These are phyloP conservation scores for Dictyostelium firmibasis DNA, from an alignment of 78 protist species.

Conservation along the genomic window DNA sequence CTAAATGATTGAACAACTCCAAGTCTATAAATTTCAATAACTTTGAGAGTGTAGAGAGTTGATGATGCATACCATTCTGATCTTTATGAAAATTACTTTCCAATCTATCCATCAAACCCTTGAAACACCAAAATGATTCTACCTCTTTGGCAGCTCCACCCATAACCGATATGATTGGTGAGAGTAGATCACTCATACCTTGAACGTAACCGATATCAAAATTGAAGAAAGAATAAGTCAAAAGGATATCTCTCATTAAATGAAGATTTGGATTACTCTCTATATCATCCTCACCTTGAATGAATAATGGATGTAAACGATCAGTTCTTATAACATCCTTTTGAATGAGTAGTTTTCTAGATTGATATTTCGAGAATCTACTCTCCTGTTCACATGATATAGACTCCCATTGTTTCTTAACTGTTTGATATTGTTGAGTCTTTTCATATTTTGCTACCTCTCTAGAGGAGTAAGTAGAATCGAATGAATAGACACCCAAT, in stretches of 20 bases:
- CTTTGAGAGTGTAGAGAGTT: conserved; percentile 65
- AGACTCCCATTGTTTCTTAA: conserved; percentile 68
- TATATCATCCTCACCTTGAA: conserved; percentile 5
- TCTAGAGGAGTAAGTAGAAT: conserved; percentile 58
- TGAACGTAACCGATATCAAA: conserved; percentile 85
- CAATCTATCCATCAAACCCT: conserved; percentile 70
- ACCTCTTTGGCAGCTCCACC: conserved; percentile 13
- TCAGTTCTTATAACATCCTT: conserved; percentile 87
- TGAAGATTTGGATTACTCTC: conserved; percentile 27
- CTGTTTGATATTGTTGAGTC: conserved; percentile 44
- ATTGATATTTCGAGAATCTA: conserved; percentile 40
- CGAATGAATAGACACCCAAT: conserved; percentile 56
- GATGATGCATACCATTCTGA: conserved; percentile 83
- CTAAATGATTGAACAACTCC: conserved; percentile 60
- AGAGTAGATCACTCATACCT: conserved; percentile 84
- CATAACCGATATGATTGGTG: conserved; percentile 66
- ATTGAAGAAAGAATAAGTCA: conserved; percentile 80
- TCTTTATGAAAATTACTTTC: conserved; percentile 77
- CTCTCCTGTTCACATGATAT: conserved; percentile 67
- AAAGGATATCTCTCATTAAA: conserved; percentile 43
- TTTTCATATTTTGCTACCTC: conserved; percentile 49
- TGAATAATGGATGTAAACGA: conserved; percentile 54
- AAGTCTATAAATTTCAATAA: conserved; percentile 64
- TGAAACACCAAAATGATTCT: conserved; percentile 84
- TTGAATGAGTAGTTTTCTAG: conserved; percentile 25